A percentile compares a stretch with the other conserved stretches of the same genome.
phyloP scores from a whole-genome alignment of 805 yeast species.

The Hanseniaspora vineae region DNA sequence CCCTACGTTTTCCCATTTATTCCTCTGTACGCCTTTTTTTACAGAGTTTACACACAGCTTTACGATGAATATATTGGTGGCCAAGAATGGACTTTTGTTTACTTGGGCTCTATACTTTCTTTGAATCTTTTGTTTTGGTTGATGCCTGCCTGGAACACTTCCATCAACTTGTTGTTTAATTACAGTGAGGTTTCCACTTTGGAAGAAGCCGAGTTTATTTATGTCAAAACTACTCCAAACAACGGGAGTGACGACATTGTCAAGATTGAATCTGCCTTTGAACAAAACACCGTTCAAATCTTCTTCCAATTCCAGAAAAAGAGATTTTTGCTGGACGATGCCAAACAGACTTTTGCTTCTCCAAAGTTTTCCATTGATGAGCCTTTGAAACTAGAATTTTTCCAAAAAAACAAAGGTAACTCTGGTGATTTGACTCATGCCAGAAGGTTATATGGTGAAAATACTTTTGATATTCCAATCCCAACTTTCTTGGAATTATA shows the following conservation, averaged over 20 bases:
- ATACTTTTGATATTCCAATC: slow-evolving; percentile 87
- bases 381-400: slow-evolving; percentile 41
- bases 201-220: slow-evolving; percentile 55
- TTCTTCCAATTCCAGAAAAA: slow-evolving; percentile 86
- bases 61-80: slow-evolving; percentile 81
- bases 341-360: slow-evolving; percentile 48
- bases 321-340: slow-evolving; percentile 60
- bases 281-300: slow-evolving; percentile 46
- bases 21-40: slow-evolving; percentile 62
- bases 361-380: slow-evolving; percentile 61
- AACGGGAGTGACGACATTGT: slow-evolving; percentile 78
- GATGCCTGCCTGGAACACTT: slow-evolving; percentile 89
- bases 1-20: slow-evolving; percentile 80
- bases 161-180: slow-evolving; percentile 56
- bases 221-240: slow-evolving; percentile 73
- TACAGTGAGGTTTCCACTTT: slow-evolving; percentile 41
- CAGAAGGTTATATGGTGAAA: slow-evolving; percentile 62
- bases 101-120: slow-evolving; percentile 58
- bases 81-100: slow-evolving; percentile 92
- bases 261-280: slow-evolving; percentile 38
- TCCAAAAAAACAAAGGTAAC: slow-evolving; percentile 42
- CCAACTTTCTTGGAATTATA: slow-evolving; percentile 86
- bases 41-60: slow-evolving; percentile 46
- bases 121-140: slow-evolving; percentile 67
- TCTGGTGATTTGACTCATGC: slow-evolving; percentile 36